Conservation (phyloP, 495 filamentous ascomycete genomes). For the Gamarada debralockiae region DNA sequence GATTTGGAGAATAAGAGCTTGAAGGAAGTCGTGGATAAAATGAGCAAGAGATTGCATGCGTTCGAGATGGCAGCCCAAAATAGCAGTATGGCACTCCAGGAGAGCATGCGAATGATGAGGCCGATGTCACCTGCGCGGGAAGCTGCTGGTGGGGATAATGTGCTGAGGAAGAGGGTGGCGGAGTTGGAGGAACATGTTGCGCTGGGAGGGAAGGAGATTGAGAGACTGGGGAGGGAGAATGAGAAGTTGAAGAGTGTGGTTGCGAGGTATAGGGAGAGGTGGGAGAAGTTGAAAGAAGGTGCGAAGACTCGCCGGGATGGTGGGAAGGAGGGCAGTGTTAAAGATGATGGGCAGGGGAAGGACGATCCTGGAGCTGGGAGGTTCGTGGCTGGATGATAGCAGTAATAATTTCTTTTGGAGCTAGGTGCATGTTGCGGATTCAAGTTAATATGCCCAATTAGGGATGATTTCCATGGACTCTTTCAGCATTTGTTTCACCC, state of each 20-base stretch:
- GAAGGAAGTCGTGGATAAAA: conserved; percentile 68
- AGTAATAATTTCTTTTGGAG: too few relatives aligned
- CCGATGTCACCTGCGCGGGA: conserved; percentile 27
- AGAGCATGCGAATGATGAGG: conserved; percentile 69
- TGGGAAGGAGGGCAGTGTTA: background rate
- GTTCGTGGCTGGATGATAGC: background rate
- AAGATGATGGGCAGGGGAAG: background rate
- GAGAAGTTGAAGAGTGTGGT: conserved; percentile 64
- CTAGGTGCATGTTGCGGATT: too few relatives aligned
- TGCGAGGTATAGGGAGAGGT: conserved; percentile 67
- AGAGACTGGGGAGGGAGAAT: conserved; percentile 58
- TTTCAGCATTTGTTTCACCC: too few relatives aligned
- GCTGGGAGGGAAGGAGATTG: conserved; percentile 47
- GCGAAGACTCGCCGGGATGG: conserved; percentile 63
- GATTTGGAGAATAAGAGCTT: conserved; percentile 75
- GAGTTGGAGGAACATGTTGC: conserved; percentile 57
- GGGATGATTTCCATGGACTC: too few relatives aligned
- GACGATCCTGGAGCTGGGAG: background rate
- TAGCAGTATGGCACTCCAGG: conserved; percentile 72
- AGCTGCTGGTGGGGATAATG: conserved; percentile 21
- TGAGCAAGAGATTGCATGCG: conserved; percentile 73
- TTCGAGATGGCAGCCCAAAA: conserved; percentile 85
- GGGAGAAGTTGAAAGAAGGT: conserved; percentile 81
- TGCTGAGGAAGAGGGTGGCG: conserved; percentile 16
- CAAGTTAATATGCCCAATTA: too few relatives aligned